Evolutionary conservation across 345 rosid species (phyloP), one percentile per base, ranked within the genome.

Genomic region (Acer campestre): DNA sequence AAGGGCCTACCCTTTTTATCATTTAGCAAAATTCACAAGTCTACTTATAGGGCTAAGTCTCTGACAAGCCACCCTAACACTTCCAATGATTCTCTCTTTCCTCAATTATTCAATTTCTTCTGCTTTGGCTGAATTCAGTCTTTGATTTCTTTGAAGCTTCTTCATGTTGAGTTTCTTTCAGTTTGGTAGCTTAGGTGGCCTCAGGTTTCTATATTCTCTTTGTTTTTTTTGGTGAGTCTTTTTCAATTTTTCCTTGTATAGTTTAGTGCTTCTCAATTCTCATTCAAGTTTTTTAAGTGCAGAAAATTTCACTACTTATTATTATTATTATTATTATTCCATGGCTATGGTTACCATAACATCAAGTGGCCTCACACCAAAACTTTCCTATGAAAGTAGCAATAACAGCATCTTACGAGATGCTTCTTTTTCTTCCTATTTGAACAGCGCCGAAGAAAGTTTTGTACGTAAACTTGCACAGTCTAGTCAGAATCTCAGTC

Each of bases 401-500:
- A 74, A 63, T 61, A 68, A 71, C 72, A 76, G 20, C 62, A 76
- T 20, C 62, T 78, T 80, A 67, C 82, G 53, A 0, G 86, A 89
- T 68, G 89, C 82, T 40, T 87, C 90, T 75, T 87, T 87, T 74
- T 85, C 93, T 75, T 80, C 94, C 18, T 85, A 83, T 87, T 65
- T 87, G 77, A 84, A 77, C 68, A 77, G 61, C 67, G 31, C 78
- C 2, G 93, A 85, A 79, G 89, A 88, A 68, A 78, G 74, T 53
- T 82, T 81, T 68, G 76, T 75, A 2, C 79, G 76, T 49, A 82
- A 82, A 76, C 81, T 88, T 49, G 75, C 84, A 17, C 76, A 66
- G 53, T 58, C 80, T 13, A 81, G 73, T 68, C 58, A 66, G 59
- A 71, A 75, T 46, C 73, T 67, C 73, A 69, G 70, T 53, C 64